A percentile compares a stretch with the other conserved stretches of the same genome.
Conservation (phyloP, 305 asterid species). For the Fraxinus floribunda region DNA sequence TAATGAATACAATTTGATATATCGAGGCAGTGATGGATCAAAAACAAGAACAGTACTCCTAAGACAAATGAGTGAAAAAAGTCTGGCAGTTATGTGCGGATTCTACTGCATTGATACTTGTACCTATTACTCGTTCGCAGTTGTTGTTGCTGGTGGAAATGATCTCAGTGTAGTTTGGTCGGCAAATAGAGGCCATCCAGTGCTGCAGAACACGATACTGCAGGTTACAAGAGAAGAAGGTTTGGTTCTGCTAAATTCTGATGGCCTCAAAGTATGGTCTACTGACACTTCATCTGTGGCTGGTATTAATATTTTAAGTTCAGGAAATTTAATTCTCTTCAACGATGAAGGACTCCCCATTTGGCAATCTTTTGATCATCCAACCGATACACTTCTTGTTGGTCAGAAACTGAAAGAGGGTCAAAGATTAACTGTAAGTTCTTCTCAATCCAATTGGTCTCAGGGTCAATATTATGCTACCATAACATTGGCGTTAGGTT, state of each 20-base stretch:
- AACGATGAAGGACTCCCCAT: neutral
- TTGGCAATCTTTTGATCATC: conserved; percentile 22
- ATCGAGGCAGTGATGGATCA: neutral
- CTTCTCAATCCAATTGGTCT: neutral
- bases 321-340: conserved; percentile 21
- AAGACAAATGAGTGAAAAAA: neutral
- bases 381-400: neutral
- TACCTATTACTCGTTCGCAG: neutral
- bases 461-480: neutral
- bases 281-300: neutral
- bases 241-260: conserved; percentile 7
- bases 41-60: neutral
- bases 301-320: neutral
- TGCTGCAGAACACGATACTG: neutral
- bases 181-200: conserved; percentile 8
- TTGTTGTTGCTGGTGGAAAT: neutral
- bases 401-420: conserved; percentile 2
- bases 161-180: conserved; percentile 13
- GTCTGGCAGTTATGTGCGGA: neutral
- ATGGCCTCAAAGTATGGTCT: conserved; percentile 14
- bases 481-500: neutral
- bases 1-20: neutral
- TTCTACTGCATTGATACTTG: neutral
- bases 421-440: neutral
- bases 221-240: conserved; percentile 5